Base-by-base conservation (phyloP, 495 filamentous ascomycete species). In the Cercophora newfieldiana region DNA sequence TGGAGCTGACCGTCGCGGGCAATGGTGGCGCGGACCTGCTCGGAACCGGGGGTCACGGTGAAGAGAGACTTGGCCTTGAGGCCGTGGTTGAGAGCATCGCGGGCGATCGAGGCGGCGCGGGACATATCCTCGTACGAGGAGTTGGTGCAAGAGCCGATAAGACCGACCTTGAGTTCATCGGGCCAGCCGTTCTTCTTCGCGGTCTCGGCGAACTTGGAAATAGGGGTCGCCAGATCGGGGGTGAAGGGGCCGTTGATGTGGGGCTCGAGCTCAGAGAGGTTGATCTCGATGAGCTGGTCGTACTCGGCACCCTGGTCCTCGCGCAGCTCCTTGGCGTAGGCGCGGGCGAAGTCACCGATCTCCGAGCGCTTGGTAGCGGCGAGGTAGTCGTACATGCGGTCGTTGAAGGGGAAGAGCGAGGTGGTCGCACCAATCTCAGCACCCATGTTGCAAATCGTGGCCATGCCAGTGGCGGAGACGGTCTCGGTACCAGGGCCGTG, bases 221-320 rank as follows among this genome's bases (percentile, higher is more conserved):
- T 93, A 21, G 95, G 95, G 49, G 95, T 98, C 53, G 94, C 93
- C 79, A 99, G 89, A 88, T 99, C 95, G 66, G 95, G 95, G n/a
- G 95, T 99, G 88, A 99, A 99, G 61, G 95, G 95, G 71, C 95
- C 95, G 84, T 99, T 99, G 83, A 99, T 92, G 80, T 99, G 92
- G 44, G 95, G 95, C 85, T 99, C 95, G 53, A 99, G 90, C 80
- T 95, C 90, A 59, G 85, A 89, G 44, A 99, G 87, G 83, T 99
- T 94, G 81, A 99, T 89, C 83, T 97, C 94, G 71, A 99, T 88
- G 68, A 97, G 80, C 82, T 99, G 89, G 78, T 99, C 95, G 80
- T 97, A 99, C 82, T 98, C 88, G 66, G 92, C 93, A 75, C 94
- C 95, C 80, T 96, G 85, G 73, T 99, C 95, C 76, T 92, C 91